Evolutionary conservation across 139 green algal genomes (phyloP).

Genomic region (Penium margaritaceum): DNA sequence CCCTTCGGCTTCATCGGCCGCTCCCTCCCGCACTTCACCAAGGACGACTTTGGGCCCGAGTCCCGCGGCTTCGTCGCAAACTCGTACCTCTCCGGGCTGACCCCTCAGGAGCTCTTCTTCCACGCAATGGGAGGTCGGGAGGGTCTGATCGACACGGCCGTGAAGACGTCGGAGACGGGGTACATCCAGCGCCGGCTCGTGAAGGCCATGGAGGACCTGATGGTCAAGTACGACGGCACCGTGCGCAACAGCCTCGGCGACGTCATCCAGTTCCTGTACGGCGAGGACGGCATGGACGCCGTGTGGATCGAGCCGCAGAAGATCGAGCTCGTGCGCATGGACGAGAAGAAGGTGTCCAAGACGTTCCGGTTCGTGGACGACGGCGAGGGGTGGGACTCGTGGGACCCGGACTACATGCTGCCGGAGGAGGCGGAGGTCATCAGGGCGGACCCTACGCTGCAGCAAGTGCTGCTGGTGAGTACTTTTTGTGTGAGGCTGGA

Average conservation of each 20-base stretch:
- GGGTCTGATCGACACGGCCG: conserved; percentile 96
- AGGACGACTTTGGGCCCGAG: conserved; percentile 94
- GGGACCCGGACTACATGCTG: conserved; percentile 31
- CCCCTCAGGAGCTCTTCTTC: conserved; percentile 98
- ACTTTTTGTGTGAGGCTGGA: neutral
- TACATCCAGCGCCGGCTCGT: conserved; percentile 78
- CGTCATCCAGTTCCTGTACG: conserved; percentile 93
- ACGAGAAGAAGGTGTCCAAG: conserved; percentile 52
- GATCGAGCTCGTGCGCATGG: conserved; percentile 68
- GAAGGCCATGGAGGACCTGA: conserved; percentile 98
- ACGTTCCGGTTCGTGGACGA: conserved; percentile 60
- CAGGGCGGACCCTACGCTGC: too few relatives aligned
- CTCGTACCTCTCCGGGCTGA: conserved; percentile 89
- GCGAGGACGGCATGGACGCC: conserved; percentile 97
- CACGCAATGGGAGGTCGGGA: conserved; percentile 98
- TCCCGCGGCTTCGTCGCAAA: conserved; percentile 94
- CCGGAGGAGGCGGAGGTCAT: conserved; percentile 52
- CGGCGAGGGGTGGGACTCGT: conserved; percentile 29
- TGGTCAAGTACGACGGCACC: conserved; percentile 90
- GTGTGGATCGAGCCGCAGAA: conserved; percentile 81
- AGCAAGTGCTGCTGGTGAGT: too few relatives aligned
- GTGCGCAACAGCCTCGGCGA: conserved; percentile 78
- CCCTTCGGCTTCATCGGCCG: conserved; percentile 87
- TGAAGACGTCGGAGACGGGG: conserved; percentile 87
- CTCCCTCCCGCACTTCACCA: conserved; percentile 91